phyloP scores from a whole-genome alignment of 2,329 filamentous ascomycete genomes.

The Clarireedia hainanense region DNA sequence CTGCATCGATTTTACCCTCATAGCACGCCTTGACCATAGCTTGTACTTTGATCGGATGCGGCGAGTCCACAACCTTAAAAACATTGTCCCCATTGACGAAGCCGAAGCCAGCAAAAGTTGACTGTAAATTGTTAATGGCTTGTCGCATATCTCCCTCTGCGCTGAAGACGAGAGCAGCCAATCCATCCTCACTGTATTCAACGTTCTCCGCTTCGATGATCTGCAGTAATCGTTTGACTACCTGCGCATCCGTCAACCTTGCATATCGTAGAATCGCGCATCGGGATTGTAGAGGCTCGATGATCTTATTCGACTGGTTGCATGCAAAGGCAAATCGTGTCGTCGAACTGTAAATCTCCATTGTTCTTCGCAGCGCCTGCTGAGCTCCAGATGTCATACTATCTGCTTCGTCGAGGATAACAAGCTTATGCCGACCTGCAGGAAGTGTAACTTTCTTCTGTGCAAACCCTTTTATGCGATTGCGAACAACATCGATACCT shows the following conservation, averaged over 20 bases:
- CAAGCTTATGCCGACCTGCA: slow-evolving; percentile 83
- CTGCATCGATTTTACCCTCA: slow-evolving; percentile 82
- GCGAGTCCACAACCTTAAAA: slow-evolving; percentile 93
- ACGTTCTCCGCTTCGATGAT: slow-evolving; percentile 91
- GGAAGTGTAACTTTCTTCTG: slow-evolving; percentile 98
- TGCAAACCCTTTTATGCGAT: slow-evolving; percentile 95
- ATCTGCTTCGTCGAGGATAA: slow-evolving; percentile 97
- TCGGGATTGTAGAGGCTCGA: slow-evolving; percentile 94
- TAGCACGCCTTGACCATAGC: slow-evolving; percentile 97
- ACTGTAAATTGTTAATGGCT: slow-evolving; percentile 97
- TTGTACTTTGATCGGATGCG: slow-evolving; percentile 96
- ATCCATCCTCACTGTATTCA: slow-evolving; percentile 82
- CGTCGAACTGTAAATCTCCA: slow-evolving; percentile 97
- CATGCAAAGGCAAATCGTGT: slow-evolving; percentile 97
- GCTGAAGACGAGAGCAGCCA: slow-evolving; percentile 93
- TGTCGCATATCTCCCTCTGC: slow-evolving; percentile 98
- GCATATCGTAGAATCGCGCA: slow-evolving; percentile 95
- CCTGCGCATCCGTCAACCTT: slow-evolving; percentile 82
- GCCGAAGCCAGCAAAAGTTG: slow-evolving; percentile 85
- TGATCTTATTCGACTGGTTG: slow-evolving; percentile 99
- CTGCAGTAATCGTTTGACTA: slow-evolving; percentile 83
- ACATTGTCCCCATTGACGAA: slow-evolving; percentile 98
- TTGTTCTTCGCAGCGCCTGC: slow-evolving; percentile 87
- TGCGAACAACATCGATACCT: slow-evolving; percentile 95
- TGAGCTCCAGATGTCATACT: slow-evolving; percentile 97